Evolutionary conservation across 495 filamentous ascomycete species (phyloP).

Genomic region (Aspergillus olivimuriae): DNA sequence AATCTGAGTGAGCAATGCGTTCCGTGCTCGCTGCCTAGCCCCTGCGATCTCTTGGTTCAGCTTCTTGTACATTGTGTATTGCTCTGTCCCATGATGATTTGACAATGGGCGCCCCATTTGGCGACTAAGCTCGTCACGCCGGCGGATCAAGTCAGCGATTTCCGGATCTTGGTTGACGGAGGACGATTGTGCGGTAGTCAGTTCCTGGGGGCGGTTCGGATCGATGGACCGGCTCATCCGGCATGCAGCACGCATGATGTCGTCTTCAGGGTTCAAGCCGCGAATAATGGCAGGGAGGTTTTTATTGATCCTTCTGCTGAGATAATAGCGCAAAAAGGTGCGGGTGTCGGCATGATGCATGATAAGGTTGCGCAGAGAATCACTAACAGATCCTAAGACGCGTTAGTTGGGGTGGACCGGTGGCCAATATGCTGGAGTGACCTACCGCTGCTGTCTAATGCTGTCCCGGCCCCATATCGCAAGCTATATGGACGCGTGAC

Average conservation of each 20-base stretch:
- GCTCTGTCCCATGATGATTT: conserved; percentile 13
- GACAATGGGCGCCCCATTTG: conserved; percentile 13
- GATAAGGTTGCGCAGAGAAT: conserved; percentile 28
- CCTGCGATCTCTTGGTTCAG: conserved; percentile 19
- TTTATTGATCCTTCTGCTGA: conserved; percentile 23
- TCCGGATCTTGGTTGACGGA: conserved; percentile 22
- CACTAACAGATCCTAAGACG: conserved; percentile 22
- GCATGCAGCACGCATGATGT: conserved; percentile 26
- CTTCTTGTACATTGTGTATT: conserved; percentile 21
- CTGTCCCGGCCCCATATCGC: conserved; percentile 28
- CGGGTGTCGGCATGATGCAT: conserved; percentile 26
- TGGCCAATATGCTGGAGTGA: conserved; percentile 6
- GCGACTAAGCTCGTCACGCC: conserved; percentile 16
- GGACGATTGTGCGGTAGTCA: conserved; percentile 21
- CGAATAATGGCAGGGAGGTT: conserved; percentile 26
- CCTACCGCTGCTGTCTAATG: conserved; percentile 29
- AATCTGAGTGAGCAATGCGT: conserved; percentile 20
- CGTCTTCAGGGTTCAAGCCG: conserved; percentile 23
- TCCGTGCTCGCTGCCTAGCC: conserved; percentile 16
- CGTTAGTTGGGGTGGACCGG: conserved; percentile 8
- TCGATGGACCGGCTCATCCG: conserved; percentile 28
- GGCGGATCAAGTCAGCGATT: conserved; percentile 15
- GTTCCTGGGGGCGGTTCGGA: conserved; percentile 23
- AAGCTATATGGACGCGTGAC: conserved; percentile 29
- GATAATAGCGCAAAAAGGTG: conserved; percentile 31